Conservation (phyloP, 192 early-diverging fungal species). For the Entrophospora sp. region DNA sequence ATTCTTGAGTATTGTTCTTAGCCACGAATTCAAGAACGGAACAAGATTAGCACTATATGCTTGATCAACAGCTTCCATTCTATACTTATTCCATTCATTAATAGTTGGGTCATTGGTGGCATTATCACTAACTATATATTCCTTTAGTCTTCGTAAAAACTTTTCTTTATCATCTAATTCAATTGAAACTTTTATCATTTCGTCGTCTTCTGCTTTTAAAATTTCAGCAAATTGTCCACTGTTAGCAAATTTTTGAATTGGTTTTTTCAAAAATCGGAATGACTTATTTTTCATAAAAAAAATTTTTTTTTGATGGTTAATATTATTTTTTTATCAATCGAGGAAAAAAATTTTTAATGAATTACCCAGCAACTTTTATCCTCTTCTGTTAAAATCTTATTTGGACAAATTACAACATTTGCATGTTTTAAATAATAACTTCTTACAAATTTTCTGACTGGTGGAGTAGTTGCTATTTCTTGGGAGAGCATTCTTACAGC, state of each 20-base stretch:
- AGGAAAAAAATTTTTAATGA: slow-evolving; percentile 17
- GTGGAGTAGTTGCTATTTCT: slow-evolving; percentile 73
- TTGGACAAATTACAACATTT: slow-evolving; percentile 69
- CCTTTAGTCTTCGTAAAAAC: slow-evolving; percentile 21
- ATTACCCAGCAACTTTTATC: slow-evolving; percentile 40
- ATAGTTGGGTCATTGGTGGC: slow-evolving; percentile 42
- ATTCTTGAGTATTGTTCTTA: neutral
- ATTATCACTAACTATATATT: slow-evolving; percentile 50
- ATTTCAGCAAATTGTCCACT: slow-evolving; percentile 72
- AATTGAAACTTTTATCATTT: slow-evolving; percentile 56
- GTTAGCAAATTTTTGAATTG: slow-evolving; percentile 62
- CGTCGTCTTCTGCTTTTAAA: slow-evolving; percentile 60
- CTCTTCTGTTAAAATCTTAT: slow-evolving; percentile 70
- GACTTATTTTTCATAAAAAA: slow-evolving; percentile 40
- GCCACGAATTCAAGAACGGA: neutral
- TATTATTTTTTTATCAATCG: slow-evolving; percentile 5
- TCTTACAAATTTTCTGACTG: slow-evolving; percentile 67
- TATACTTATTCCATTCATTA: neutral
- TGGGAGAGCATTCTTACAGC: slow-evolving; percentile 63
- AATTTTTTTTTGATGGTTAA: no score
- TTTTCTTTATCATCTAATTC: slow-evolving; percentile 39
- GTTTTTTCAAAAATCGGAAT: slow-evolving; percentile 79
- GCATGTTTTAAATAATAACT: slow-evolving; percentile 59
- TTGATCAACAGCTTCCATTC: neutral
- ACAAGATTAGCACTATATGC: neutral